Percentiles rank a stretch among this genome's conserved stretches.
These are phyloP conservation scores for Cercospora berteroae DNA, from an alignment of 2,329 filamentous ascomycete genomes.

Conservation along the genomic window DNA sequence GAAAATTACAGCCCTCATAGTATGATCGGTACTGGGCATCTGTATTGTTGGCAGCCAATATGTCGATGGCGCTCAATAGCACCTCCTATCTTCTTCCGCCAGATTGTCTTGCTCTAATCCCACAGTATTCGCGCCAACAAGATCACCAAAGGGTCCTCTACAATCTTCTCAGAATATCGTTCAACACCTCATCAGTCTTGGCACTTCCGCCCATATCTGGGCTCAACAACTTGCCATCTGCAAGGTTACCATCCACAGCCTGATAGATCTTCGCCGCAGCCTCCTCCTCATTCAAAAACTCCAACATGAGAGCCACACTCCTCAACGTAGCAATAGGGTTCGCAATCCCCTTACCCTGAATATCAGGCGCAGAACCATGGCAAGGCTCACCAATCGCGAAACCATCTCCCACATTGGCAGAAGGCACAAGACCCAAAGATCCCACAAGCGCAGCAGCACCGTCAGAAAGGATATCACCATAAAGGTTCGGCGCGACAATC, in stretches of 20 bases:
- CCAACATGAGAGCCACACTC: conserved; percentile 89
- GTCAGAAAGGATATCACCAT: conserved; percentile 95
- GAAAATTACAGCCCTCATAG: neutral
- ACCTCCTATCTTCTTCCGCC: neutral
- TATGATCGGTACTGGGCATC: neutral
- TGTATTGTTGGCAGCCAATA: neutral
- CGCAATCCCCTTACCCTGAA: conserved; percentile 86
- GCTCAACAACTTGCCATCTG: conserved; percentile 76
- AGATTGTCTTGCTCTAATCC: neutral
- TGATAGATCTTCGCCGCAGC: conserved; percentile 88
- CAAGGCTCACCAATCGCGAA: conserved; percentile 98
- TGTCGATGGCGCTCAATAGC: neutral
- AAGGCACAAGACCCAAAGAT: conserved; percentile 85
- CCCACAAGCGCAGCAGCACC: conserved; percentile 92
- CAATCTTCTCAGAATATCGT: conserved; percentile 80
- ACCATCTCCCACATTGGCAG: conserved; percentile 87
- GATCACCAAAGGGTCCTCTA: conserved; percentile 45
- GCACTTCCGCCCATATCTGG: conserved; percentile 89
- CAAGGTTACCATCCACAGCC: conserved; percentile 86
- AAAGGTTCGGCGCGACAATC: conserved; percentile 95
- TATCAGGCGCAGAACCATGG: conserved; percentile 94
- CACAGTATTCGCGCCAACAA: neutral
- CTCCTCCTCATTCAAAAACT: conserved; percentile 84
- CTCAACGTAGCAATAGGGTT: conserved; percentile 95
- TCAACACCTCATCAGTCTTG: conserved; percentile 79